Percentiles rank a stretch among this genome's conserved stretches.
Evolutionary conservation across 768 basidiomycete genomes (phyloP).

Genomic region (Suillus americanus): DNA sequence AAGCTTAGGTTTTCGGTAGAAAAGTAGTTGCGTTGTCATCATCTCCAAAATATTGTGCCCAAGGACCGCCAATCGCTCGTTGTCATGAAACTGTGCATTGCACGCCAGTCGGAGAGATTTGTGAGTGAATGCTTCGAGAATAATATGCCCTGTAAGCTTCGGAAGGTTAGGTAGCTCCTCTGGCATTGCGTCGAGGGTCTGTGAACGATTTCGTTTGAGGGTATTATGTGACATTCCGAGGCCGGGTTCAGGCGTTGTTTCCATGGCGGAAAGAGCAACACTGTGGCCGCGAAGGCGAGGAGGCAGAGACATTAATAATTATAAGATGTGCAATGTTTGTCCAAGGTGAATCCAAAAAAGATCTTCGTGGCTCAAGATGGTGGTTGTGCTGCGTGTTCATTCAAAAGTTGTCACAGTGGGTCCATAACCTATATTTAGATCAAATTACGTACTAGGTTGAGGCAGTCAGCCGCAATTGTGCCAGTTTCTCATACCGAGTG

Average conservation of each 20-base stretch:
- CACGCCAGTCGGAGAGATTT: conserved; percentile 52
- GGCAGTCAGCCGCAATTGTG: no score
- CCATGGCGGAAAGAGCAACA: conserved; percentile 33
- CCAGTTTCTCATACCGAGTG: no score
- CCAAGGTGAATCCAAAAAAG: conserved; percentile 3
- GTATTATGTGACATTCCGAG: conserved; percentile 23
- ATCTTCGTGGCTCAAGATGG: conserved; percentile 6
- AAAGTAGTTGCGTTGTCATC: conserved; percentile 46
- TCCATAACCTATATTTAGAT: neutral
- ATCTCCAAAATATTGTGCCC: conserved; percentile 49
- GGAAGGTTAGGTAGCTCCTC: conserved; percentile 45
- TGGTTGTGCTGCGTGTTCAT: neutral
- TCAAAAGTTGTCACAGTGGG: neutral
- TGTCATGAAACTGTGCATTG: conserved; percentile 48
- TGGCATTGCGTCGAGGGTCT: conserved; percentile 19
- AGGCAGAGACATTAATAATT: conserved; percentile 33
- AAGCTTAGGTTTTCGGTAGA: conserved; percentile 50
- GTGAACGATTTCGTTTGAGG: conserved; percentile 40
- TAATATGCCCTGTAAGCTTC: conserved; percentile 49
- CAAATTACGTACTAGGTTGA: no score
- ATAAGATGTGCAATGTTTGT: conserved; percentile 1
- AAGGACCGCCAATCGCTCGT: conserved; percentile 54
- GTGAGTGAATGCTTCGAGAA: conserved; percentile 73
- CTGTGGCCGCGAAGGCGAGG: conserved; percentile 36
- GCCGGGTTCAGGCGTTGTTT: conserved; percentile 28